phyloP scores from a whole-genome alignment of 129 eudicot genomes.

The Pulicaria dysenterica region DNA sequence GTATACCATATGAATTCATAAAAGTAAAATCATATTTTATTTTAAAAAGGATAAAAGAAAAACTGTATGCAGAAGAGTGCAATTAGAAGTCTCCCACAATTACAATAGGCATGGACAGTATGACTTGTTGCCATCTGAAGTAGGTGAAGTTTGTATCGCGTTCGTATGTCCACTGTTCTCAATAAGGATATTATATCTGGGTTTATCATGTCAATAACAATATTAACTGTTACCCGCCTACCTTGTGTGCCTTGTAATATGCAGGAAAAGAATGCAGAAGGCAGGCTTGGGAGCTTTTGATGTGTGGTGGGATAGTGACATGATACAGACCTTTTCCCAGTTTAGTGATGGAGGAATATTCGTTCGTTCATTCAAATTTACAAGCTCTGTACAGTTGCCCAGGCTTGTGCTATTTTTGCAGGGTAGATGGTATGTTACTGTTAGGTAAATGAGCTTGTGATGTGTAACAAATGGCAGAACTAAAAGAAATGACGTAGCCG shows the following conservation, averaged over 20 bases:
- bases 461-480: constrained; percentile 7
- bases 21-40: background rate
- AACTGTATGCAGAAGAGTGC: background rate
- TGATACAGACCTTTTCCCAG: constrained; percentile 11
- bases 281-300: constrained; percentile 43
- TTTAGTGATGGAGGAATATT: constrained; percentile 36
- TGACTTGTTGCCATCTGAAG: background rate
- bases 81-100: background rate
- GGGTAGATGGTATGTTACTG: constrained; percentile 14
- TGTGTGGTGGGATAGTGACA: constrained; percentile 25
- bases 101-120: background rate
- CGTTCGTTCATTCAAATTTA: constrained; percentile 17
- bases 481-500: background rate
- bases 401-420: constrained; percentile 41
- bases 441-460: constrained; percentile 26
- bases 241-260: constrained; percentile 10
- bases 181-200: background rate
- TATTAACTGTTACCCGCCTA: background rate
- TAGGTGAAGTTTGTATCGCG: background rate
- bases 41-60: background rate
- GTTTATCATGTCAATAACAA: background rate
- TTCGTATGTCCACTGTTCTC: background rate
- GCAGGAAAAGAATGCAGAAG: constrained; percentile 43
- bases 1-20: background rate
- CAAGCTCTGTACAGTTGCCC: constrained; percentile 47